Evolutionary conservation across 768 basidiomycete genomes (phyloP).

Genomic region (Phylloporus sp.): DNA sequence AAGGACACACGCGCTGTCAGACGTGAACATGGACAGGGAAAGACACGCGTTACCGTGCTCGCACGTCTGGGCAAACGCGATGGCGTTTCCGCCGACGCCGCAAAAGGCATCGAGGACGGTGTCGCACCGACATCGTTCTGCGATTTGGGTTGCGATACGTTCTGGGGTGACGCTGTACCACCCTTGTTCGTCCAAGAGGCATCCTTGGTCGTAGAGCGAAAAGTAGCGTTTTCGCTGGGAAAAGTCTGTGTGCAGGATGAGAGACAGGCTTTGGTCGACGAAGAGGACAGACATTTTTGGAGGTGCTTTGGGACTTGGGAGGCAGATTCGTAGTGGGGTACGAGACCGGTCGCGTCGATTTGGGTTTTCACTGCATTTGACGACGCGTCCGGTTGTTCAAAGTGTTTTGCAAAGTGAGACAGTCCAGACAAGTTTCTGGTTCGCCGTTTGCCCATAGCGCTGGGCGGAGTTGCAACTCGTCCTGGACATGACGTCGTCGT

Average conservation of each 20-base stretch:
- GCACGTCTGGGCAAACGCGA: conserved; percentile 95
- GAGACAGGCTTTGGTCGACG: neutral
- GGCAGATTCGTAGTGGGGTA: conserved; percentile 59
- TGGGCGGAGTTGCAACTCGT: conserved; percentile 12
- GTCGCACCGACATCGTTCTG: conserved; percentile 82
- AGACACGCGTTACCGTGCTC: conserved; percentile 66
- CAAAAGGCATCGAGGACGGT: conserved; percentile 92
- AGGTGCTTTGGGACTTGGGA: conserved; percentile 73
- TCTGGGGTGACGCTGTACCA: conserved; percentile 98
- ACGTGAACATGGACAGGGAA: too few species aligned
- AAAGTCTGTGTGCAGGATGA: conserved; percentile 56
- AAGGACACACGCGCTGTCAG: conserved; percentile 3
- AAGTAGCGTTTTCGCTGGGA: conserved; percentile 80
- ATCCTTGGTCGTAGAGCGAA: conserved; percentile 72
- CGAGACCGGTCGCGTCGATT: conserved; percentile 64
- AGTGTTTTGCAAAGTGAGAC: conserved; percentile 39
- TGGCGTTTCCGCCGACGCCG: conserved; percentile 96
- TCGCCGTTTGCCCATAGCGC: conserved; percentile 43
- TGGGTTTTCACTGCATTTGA: conserved; percentile 15
- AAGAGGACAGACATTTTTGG: conserved; percentile 59
- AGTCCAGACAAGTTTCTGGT: conserved; percentile 39
- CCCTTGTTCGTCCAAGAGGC: conserved; percentile 90
- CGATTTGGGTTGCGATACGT: conserved; percentile 86
- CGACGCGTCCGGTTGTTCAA: too few species aligned
- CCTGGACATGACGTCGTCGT: neutral